Percentiles rank a stretch among this genome's conserved stretches.
phyloP scores from a whole-genome alignment of 139 green algal genomes.

The Tetradesmus obliquus region DNA sequence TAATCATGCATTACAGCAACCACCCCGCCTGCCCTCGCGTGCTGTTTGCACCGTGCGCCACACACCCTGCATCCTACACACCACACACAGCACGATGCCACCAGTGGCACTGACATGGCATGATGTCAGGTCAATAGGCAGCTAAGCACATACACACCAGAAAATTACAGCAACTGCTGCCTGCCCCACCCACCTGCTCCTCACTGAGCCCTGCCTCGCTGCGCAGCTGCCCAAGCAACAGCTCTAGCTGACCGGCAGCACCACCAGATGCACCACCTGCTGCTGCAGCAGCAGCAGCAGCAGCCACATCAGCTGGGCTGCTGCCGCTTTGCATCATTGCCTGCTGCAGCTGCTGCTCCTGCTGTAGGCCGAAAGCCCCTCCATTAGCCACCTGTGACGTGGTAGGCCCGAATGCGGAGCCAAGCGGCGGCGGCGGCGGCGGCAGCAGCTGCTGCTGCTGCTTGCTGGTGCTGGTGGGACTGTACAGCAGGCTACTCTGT shows the following conservation, averaged over 20 bases:
- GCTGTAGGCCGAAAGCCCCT: neutral
- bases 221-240: slow-evolving; percentile 23
- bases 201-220: slow-evolving; percentile 5
- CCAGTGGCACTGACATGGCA: no score
- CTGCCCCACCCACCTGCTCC: neutral
- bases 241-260: neutral
- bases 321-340: neutral
- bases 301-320: neutral
- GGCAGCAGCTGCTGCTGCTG: neutral
- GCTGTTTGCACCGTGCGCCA: no score
- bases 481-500: neutral
- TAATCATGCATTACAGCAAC: no score
- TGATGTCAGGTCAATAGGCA: neutral
- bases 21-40: no score
- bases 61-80: no score
- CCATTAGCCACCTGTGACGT: neutral
- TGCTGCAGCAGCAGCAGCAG: neutral
- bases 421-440: no score
- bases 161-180: neutral
- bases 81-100: no score
- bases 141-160: no score
- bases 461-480: neutral
- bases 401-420: neutral
- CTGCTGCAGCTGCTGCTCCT: slow-evolving; percentile 1
- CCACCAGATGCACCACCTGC: neutral